Evolutionary conservation across 257 asterid genomes (phyloP), one percentile per base, ranked within the genome.

Genomic region (Solanum bulbocastanum): DNA sequence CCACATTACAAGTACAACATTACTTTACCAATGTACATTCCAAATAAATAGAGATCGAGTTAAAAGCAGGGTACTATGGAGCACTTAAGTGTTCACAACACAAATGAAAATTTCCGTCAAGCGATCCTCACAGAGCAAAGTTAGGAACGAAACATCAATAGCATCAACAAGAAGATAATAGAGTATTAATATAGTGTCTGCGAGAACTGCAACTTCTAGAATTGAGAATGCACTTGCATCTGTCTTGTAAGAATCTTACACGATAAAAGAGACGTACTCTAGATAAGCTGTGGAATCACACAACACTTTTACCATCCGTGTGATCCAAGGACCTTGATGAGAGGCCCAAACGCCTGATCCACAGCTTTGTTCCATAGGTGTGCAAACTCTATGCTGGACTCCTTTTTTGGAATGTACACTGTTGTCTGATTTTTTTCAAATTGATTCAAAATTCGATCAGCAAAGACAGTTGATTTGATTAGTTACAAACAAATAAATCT

Each of bases 351-450:
- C 23, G 90, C 85, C 90, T 89, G 91, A 87, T 92, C 94, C 86
- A 92, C 93, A 10, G 92, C 89, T 84, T 89, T 88, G 88, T 92
- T 92, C 94, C 94, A 92, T 20, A 91, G 39, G 90, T 91, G 92
- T 76, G 91, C 94, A 72, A 91, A 69, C 90, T 90, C 92, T 6
- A 84, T 52, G 65, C 89, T 85, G n/a, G 89, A 62, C 66, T 86
- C 86, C 90, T 88, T 86, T 79, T 76, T 88, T 30, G 37, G 75
- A 52, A 83, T 86, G 74, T 91, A 90, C 83, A 75, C 89, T 76
- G 60, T 87, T 44, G 74, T 81, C 94, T 92, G 89, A 62, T 62
- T 49, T 8, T 33, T 16, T 32, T 62, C 87, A 49, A 18, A 39
- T 25, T 60, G 81, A 65, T 87, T 20, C 44, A 33, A 15, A 27